A percentile compares a stretch with the other conserved stretches of the same genome.
Evolutionary conservation across 495 filamentous ascomycete genomes (phyloP).

Genomic region (Hapsidospora chrysogenum): DNA sequence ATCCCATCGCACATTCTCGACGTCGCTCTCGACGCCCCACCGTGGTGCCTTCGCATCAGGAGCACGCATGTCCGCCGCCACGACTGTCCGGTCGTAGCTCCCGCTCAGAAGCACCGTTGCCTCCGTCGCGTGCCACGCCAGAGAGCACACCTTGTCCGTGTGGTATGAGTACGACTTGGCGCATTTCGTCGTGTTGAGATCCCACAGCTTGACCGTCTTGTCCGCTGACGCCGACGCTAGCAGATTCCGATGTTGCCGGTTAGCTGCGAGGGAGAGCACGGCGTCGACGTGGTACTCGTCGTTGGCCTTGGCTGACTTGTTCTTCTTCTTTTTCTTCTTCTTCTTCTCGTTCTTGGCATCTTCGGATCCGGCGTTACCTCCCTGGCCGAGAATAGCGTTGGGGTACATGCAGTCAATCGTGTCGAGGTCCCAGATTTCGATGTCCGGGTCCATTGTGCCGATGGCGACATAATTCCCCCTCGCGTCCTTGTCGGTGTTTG

Average conservation of each 20-base stretch:
- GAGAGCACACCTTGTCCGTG: conserved; percentile 88
- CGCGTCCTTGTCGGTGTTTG: conserved; percentile 34
- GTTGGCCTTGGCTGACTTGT: conserved; percentile 70
- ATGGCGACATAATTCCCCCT: conserved; percentile 81
- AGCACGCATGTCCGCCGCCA: conserved; percentile 84
- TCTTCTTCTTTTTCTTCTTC: conserved; percentile 70
- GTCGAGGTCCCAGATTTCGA: conserved; percentile 97
- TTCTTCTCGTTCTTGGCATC: conserved; percentile 22
- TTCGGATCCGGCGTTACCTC: conserved; percentile 27
- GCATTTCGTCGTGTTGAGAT: conserved; percentile 76
- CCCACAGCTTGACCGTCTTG: conserved; percentile 95
- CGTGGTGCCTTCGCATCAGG: conserved; percentile 60
- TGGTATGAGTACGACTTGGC: conserved; percentile 87
- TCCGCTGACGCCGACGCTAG: conserved; percentile 94
- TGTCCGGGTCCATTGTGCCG: conserved; percentile 95
- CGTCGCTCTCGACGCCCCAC: conserved; percentile 88
- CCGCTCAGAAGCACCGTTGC: conserved; percentile 80
- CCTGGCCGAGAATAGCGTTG: conserved; percentile 88
- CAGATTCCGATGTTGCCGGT: conserved; percentile 82
- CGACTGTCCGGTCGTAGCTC: conserved; percentile 84
- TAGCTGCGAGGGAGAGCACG: conserved; percentile 75
- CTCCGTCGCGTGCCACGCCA: conserved; percentile 81
- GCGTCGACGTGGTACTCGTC: conserved; percentile 90
- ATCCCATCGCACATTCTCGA: conserved; percentile 86
- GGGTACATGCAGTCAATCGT: conserved; percentile 94